Evolutionary conservation across 768 basidiomycete species (phyloP).

Genomic region (Tylopilus sp.): DNA sequence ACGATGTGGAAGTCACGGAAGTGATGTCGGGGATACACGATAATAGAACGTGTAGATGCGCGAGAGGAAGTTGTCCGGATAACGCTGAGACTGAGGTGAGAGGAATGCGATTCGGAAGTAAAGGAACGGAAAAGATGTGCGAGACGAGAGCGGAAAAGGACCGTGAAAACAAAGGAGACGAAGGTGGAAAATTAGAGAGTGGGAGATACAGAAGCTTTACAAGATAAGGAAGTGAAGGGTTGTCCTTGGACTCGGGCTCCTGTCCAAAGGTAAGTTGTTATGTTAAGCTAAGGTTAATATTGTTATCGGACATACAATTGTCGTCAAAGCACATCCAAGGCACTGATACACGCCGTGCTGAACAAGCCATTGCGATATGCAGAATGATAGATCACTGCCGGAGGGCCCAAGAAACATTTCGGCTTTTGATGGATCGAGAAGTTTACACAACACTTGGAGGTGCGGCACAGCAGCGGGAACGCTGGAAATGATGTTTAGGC

Average conservation of each 20-base stretch:
- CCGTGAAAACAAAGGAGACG: constrained; percentile 24
- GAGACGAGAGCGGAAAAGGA: constrained; percentile 43
- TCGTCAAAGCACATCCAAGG: constrained; percentile 16
- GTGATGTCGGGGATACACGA: constrained; percentile 30
- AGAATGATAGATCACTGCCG: constrained; percentile 30
- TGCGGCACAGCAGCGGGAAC: constrained; percentile 44
- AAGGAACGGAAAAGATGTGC: constrained; percentile 65
- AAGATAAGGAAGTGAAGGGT: constrained; percentile 26
- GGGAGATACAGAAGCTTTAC: constrained; percentile 28
- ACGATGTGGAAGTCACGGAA: constrained; percentile 29
- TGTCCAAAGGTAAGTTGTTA: constrained; percentile 23
- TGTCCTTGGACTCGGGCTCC: constrained; percentile 55
- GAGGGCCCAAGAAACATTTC: constrained; percentile 22
- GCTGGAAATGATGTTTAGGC: constrained; percentile 31
- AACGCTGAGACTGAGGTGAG: constrained; percentile 59
- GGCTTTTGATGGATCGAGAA: constrained; percentile 34
- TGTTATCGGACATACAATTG: constrained; percentile 43
- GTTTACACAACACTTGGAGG: constrained; percentile 46
- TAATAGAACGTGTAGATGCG: constrained; percentile 34
- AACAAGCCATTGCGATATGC: constrained; percentile 45
- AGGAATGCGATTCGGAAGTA: constrained; percentile 75
- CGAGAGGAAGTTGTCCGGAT: constrained; percentile 60
- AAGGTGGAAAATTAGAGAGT: constrained; percentile 27
- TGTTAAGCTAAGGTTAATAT: neutral
- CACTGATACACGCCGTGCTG: constrained; percentile 41